phyloP scores from a whole-genome alignment of 2,329 filamentous ascomycete genomes.

The Hymenoscyphus fructigenus region DNA sequence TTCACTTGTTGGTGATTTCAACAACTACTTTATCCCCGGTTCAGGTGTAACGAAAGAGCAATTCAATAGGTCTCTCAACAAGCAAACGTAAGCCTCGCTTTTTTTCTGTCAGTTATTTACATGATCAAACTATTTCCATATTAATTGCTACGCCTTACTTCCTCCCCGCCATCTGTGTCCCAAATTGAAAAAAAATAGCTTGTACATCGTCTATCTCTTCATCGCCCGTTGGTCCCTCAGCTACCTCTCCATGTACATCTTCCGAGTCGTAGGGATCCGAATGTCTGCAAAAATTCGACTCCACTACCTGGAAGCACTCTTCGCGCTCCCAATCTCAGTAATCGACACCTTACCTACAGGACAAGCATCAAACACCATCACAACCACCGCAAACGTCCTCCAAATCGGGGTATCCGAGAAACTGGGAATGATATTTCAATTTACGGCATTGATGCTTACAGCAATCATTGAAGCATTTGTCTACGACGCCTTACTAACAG shows the following conservation, averaged over 20 bases:
- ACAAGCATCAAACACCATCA: conserved; percentile 46
- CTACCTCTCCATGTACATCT: conserved; percentile 61
- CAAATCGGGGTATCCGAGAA: conserved; percentile 66
- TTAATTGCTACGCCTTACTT: neutral
- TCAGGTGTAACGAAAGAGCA: conserved; percentile 38
- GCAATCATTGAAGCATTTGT: conserved; percentile 56
- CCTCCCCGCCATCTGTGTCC: neutral
- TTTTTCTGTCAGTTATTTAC: neutral
- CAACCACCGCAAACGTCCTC: conserved; percentile 63
- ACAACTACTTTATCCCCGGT: conserved; percentile 40
- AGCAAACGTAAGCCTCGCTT: conserved; percentile 42
- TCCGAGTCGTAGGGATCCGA: conserved; percentile 61
- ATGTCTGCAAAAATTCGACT: conserved; percentile 61
- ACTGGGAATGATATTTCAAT: conserved; percentile 59
- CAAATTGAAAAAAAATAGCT: conserved; percentile 38
- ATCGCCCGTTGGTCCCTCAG: conserved; percentile 62
- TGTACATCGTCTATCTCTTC: conserved; percentile 72
- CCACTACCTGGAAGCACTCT: conserved; percentile 62
- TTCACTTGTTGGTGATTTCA: conserved; percentile 46
- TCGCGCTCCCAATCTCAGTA: conserved; percentile 65
- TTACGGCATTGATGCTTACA: conserved; percentile 50
- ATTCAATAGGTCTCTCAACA: conserved; percentile 46
- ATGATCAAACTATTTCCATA: neutral
- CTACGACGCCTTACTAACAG: conserved; percentile 57
- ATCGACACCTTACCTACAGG: conserved; percentile 62